These are phyloP conservation scores for Ustilago curta DNA, from an alignment of 1,284 basidiomycete genomes.

Conservation along the genomic window DNA sequence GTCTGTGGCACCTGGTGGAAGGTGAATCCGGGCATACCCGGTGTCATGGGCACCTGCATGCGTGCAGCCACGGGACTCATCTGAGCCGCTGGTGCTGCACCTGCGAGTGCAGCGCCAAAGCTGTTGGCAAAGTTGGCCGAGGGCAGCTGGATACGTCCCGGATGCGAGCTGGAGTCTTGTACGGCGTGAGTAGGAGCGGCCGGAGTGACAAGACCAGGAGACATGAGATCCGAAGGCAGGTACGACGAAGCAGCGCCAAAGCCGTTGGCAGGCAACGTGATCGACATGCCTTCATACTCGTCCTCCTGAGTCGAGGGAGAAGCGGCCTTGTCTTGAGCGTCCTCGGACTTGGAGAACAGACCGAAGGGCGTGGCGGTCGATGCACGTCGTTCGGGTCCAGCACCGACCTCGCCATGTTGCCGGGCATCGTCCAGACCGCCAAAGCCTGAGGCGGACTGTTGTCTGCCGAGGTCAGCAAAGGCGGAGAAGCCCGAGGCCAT, in stretches of 20 bases:
- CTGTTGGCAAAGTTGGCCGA: slow-evolving; percentile 38
- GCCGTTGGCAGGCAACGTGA: slow-evolving; percentile 32
- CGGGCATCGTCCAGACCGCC: slow-evolving; percentile 9
- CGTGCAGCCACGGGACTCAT: slow-evolving; percentile 42
- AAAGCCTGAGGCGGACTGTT: slow-evolving; percentile 21
- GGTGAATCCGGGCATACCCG: slow-evolving; percentile 71
- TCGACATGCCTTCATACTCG: slow-evolving; percentile 41
- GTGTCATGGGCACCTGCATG: slow-evolving; percentile 68
- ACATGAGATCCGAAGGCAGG: slow-evolving; percentile 51
- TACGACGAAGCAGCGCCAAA: slow-evolving; percentile 44
- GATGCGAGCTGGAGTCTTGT: slow-evolving; percentile 26
- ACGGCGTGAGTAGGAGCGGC: slow-evolving; percentile 11
- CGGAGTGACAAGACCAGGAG: slow-evolving; percentile 46
- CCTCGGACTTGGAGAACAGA: slow-evolving; percentile 9
- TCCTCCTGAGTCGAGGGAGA: slow-evolving; percentile 9
- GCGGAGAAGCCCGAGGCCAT: slow-evolving; percentile 19
- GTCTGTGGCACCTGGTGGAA: slow-evolving; percentile 70
- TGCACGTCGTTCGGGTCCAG: background rate
- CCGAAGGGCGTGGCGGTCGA: slow-evolving; percentile 20
- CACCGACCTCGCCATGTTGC: background rate
- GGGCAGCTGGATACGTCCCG: slow-evolving; percentile 62
- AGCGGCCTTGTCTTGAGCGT: background rate
- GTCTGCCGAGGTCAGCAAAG: slow-evolving; percentile 23
- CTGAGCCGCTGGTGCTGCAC: slow-evolving; percentile 8
- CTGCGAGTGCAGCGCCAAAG: slow-evolving; percentile 16